Base-by-base conservation (phyloP, 441 rosid species). In the Erodium chrysanthum region DNA sequence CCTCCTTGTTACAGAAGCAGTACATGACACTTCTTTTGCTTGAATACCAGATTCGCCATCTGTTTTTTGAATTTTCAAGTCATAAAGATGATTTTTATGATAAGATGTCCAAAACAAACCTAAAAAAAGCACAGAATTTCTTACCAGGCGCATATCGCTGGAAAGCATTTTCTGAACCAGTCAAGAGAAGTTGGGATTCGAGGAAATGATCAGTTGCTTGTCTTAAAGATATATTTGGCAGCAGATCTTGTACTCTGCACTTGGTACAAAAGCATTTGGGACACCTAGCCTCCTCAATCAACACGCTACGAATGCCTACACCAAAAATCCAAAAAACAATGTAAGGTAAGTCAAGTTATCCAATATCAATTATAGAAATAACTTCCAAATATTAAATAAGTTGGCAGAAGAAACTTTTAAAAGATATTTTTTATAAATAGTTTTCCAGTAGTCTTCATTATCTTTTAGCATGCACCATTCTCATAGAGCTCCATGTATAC, bases 1-100 rank as follows among this genome's bases (percentile, higher is more conserved):
- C 69, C 73, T 75, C 68, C 77, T 79, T 10, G 76, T 77, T 46
- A 65, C 68, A 46, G 73, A 66, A 64, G 81, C 69, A 22, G 73
- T 82, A 82, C 71, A 73, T 69, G 80, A 70, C 52, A 66, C 67
- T 52, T 83, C 82, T 14, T 83, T 79, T 66, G 63, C 86, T 71
- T 84, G 82, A 75, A 81, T 81, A 70, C 88, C 83, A 10, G 85
- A 83, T 76, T 81, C 84, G 68, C 77, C 84, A 81, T 84, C 84
- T 83, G 80, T 35, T 67, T 62, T 71, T 65, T 3, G 65, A 50
- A 66, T 65, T 3, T 68, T 9, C 65, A 56, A 60, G 66, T 12
- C 31, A 46, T 31, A 62, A 62, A 40, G 23, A 64, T 5, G 11
- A 65, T 62, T 44, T 15, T 60, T 1, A 6, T 21, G 37, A 21